phyloP scores from a whole-genome alignment of 2,329 filamentous ascomycete species.

The Fusarium sp. region DNA sequence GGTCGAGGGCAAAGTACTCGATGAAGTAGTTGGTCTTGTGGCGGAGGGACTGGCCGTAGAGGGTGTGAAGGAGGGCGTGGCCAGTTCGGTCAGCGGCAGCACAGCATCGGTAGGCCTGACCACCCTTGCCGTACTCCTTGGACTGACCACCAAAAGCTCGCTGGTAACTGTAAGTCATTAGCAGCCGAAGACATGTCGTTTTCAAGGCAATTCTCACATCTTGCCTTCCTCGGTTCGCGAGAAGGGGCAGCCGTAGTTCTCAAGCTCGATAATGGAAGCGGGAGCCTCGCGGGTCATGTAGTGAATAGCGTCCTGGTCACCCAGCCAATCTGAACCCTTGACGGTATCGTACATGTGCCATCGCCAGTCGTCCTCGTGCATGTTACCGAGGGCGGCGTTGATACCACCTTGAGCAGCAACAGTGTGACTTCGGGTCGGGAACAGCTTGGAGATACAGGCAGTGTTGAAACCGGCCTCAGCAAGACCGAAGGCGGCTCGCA shows the following conservation, averaged over 20 bases:
- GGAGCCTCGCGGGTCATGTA: constrained; percentile 98
- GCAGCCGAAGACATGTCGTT: constrained; percentile 9
- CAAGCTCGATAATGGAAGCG: constrained; percentile 90
- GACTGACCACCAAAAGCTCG: constrained; percentile 98
- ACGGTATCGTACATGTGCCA: constrained; percentile 99
- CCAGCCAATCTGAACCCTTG: constrained; percentile 97
- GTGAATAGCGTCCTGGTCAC: constrained; percentile 97
- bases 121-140: constrained; percentile 94
- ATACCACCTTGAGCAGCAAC: constrained; percentile 87
- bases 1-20: constrained; percentile 96
- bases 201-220: constrained; percentile 70
- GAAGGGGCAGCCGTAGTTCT: constrained; percentile 98
- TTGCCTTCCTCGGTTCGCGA: constrained; percentile 95
- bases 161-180: constrained; percentile 77
- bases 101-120: constrained; percentile 97
- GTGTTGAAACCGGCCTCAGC: constrained; percentile 92
- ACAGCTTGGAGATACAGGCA: constrained; percentile 87
- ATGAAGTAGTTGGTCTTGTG: constrained; percentile 99
- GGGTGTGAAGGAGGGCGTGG: constrained; percentile 96
- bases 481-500: constrained; percentile 86
- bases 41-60: constrained; percentile 95
- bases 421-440: constrained; percentile 87
- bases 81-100: constrained; percentile 97
- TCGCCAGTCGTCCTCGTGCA: constrained; percentile 98
- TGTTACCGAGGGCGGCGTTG: constrained; percentile 91